Conservation (phyloP, 176 grass and related monocot genomes). For the Eremochloa ophiuroides region DNA sequence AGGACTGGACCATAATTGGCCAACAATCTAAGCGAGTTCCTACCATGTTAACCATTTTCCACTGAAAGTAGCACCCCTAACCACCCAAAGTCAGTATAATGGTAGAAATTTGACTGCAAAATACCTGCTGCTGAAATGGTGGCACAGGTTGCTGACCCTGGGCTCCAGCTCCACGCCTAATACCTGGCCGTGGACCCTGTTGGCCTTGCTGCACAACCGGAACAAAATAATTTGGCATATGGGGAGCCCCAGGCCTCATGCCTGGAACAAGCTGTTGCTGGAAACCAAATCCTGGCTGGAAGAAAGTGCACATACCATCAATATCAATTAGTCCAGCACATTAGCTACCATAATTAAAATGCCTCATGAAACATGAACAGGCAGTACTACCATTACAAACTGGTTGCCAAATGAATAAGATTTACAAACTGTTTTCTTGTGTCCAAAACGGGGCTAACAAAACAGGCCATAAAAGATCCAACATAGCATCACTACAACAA, state of each 20-base stretch:
- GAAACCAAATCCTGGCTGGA: slow-evolving; percentile 75
- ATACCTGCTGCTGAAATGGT: slow-evolving; percentile 81
- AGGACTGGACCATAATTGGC: not conserved
- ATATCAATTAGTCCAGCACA: slow-evolving; percentile 7
- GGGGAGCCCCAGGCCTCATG: slow-evolving; percentile 80
- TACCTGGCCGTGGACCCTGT: slow-evolving; percentile 73
- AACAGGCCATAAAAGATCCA: not conserved
- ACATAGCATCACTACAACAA: not conserved
- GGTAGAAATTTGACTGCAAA: not conserved
- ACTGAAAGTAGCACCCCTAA: not conserved
- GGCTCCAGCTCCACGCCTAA: slow-evolving; percentile 52
- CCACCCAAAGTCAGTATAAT: not conserved
- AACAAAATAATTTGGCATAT: slow-evolving; percentile 80
- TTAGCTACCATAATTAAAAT: slow-evolving; percentile 3
- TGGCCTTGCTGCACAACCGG: slow-evolving; percentile 78
- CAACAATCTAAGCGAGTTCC: not conserved
- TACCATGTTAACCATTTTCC: not conserved
- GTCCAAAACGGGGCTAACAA: not conserved
- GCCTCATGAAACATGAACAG: not conserved
- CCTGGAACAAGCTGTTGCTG: slow-evolving; percentile 90
- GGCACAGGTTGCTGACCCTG: slow-evolving; percentile 66
- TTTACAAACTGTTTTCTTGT: not conserved
- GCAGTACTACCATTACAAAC: not conserved
- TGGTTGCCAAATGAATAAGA: slow-evolving; percentile 4
- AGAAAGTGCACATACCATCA: slow-evolving; percentile 13